These are phyloP conservation scores for Vinca minor DNA, from an alignment of 257 asterid genomes.

Conservation along the genomic window DNA sequence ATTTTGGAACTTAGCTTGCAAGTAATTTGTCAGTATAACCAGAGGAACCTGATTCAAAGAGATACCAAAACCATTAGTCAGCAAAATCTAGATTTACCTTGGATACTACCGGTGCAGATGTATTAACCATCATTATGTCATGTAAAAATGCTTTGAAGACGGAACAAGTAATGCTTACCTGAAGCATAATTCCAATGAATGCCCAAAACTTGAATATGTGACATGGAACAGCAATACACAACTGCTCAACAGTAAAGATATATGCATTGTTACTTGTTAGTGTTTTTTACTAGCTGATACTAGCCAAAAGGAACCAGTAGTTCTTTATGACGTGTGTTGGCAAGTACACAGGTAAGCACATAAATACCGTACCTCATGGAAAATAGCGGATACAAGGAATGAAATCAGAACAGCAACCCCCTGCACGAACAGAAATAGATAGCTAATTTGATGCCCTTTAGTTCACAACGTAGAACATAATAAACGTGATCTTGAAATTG, in stretches of 20 bases:
- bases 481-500: not conserved
- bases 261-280: slow-evolving; percentile 5
- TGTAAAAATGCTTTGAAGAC: slow-evolving; percentile 1
- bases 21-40: slow-evolving; percentile 68
- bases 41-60: slow-evolving; percentile 67
- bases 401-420: slow-evolving; percentile 69
- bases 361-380: slow-evolving; percentile 69
- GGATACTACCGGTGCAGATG: not conserved
- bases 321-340: not conserved
- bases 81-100: not conserved
- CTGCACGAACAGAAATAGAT: slow-evolving; percentile 33
- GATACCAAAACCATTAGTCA: not conserved
- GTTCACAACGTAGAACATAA: not conserved
- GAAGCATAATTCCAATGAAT: slow-evolving; percentile 82
- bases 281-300: not conserved
- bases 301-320: not conserved
- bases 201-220: slow-evolving; percentile 97
- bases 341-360: slow-evolving; percentile 2
- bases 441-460: not conserved
- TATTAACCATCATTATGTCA: not conserved
- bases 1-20: slow-evolving; percentile 77
- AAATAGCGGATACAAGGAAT: slow-evolving; percentile 81
- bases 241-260: slow-evolving; percentile 38
- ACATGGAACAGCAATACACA: slow-evolving; percentile 94
- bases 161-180: slow-evolving; percentile 39